These are phyloP conservation scores for Danielozyma ontarioensis DNA, from an alignment of 805 yeast species.

Conservation along the genomic window DNA sequence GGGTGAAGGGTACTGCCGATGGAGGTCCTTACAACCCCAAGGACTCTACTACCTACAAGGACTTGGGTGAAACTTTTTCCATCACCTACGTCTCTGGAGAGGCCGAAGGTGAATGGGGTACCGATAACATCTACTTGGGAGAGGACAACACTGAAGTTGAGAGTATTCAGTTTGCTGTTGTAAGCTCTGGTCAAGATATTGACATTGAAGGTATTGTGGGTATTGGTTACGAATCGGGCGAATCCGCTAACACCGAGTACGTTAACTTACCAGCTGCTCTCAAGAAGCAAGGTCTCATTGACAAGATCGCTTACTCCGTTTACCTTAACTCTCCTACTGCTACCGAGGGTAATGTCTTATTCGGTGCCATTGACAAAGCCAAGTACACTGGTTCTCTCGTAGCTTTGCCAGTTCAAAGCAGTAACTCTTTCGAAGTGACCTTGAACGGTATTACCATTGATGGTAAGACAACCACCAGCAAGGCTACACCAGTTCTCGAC, in stretches of 20 bases:
- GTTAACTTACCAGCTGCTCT: not conserved
- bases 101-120: not conserved
- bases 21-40: conserved; percentile 1
- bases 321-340: conserved; percentile 3
- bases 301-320: conserved; percentile 6
- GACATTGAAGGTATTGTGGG: too few species aligned
- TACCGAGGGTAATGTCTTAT: conserved; percentile 3
- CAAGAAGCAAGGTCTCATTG: not conserved
- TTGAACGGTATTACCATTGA: not conserved
- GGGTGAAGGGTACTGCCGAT: not conserved
- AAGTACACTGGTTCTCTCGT: conserved; percentile 5
- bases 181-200: too few species aligned
- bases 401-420: not conserved
- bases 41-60: not conserved
- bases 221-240: too few species aligned
- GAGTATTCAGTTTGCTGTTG: not conserved
- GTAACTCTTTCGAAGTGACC: not conserved
- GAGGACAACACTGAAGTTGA: not conserved
- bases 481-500: too few species aligned
- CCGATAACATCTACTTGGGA: not conserved
- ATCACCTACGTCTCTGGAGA: not conserved
- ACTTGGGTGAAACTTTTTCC: not conserved
- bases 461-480: not conserved
- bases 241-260: too few species aligned
- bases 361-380: conserved; percentile 7